Base-by-base conservation (phyloP, 1,139 yeast genomes). In the Geotrichum aggregatum region DNA sequence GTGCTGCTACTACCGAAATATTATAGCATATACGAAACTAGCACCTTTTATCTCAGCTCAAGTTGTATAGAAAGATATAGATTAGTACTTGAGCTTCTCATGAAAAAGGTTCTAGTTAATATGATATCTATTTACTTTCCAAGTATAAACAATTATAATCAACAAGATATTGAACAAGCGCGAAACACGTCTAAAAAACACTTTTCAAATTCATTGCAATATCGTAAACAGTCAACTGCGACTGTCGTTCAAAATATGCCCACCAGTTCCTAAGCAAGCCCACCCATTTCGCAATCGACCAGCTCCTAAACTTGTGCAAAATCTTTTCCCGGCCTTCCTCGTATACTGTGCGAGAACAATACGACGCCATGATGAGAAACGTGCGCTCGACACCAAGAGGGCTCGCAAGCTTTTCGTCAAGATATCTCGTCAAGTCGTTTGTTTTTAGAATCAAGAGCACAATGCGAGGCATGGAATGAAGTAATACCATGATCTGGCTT, bases 331-430 rank as follows among this genome's bases (percentile, higher is more conserved):
- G 64, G 1, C 78, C 76, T 63, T 88, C 96, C 28, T 77, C 77
- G 61, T 81, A 87, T 1, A 88, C 92, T 0, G 89, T 81, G 30
- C 73, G 73, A 0, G 97, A 91, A 71, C 98, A 92, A 67, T 92
- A 92, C 44, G 80, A 80, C 1, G 96, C 95, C 84, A 92, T 78
- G 49, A 92, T 88, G 59, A 91, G 71, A 62, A 92, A 92, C 0
- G 96, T 85, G 54, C 96, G 75, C 66, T 87, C 92, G 1, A 89
- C 86, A 0, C 98, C 98, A 46, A 91, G 71, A 0, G 97, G 95
- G 58, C 83, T 82, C 46, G 85, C 79, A 55, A 92, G 75, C 56
- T 79, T 76, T 63, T 92, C 98, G 68, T 92, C 98, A 50, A 92
- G 73, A 59, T 83, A 84, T 61, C 99, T 76, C 0, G 96, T 89